phyloP scores from a whole-genome alignment of 495 filamentous ascomycete species.

The Neurospora intermedia region DNA sequence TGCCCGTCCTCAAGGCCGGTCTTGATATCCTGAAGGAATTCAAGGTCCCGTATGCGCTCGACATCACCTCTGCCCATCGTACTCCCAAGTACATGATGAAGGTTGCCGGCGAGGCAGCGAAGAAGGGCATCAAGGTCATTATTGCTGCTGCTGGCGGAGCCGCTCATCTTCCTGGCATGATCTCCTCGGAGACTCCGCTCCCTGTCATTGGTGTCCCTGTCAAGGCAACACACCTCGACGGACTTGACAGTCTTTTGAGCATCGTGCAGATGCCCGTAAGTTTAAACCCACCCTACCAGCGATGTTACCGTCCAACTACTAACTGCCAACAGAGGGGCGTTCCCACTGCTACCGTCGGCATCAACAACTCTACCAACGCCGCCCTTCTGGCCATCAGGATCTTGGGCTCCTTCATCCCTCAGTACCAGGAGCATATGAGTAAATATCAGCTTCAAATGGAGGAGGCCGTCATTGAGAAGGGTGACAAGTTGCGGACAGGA shows the following conservation, averaged over 20 bases:
- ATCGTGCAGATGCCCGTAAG: constrained; percentile 83
- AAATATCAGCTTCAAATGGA: constrained; percentile 55
- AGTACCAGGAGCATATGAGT: constrained; percentile 49
- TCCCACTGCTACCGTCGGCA: constrained; percentile 80
- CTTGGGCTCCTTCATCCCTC: constrained; percentile 55
- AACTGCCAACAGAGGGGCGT: constrained; percentile 43
- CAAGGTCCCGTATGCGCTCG: constrained; percentile 60
- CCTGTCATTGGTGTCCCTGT: constrained; percentile 92
- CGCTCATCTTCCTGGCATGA: constrained; percentile 88
- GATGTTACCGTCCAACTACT: not conserved
- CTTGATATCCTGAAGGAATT: constrained; percentile 68
- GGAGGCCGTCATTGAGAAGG: constrained; percentile 54
- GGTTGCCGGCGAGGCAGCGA: constrained; percentile 59
- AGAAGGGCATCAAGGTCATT: constrained; percentile 70
- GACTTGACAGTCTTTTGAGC: constrained; percentile 77
- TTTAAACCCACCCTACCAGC: constrained; percentile 7
- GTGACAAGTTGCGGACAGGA: constrained; percentile 50
- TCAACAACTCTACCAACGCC: constrained; percentile 90
- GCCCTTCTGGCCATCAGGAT: constrained; percentile 83
- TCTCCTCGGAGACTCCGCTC: constrained; percentile 71
- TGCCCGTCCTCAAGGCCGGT: constrained; percentile 65
- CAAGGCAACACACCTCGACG: constrained; percentile 75
- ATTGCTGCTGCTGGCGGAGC: constrained; percentile 93
- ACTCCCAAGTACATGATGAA: constrained; percentile 75
- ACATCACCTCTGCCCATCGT: constrained; percentile 90